Conservation (phyloP, 352 stramenopile genomes). For the Globisporangium parvum region DNA sequence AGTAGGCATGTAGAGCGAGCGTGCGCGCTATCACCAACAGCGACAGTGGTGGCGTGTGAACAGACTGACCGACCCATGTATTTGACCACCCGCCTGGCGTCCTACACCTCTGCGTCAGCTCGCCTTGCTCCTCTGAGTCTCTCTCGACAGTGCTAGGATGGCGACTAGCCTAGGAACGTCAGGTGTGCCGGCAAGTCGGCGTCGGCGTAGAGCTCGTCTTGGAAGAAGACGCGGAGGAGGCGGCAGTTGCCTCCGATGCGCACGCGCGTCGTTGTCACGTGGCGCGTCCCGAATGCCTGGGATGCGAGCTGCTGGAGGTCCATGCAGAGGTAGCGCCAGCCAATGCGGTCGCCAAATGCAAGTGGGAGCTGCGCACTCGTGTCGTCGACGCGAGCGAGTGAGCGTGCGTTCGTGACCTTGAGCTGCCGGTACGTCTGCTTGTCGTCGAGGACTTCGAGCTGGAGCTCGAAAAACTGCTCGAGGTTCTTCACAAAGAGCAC, state of each 20-base stretch:
- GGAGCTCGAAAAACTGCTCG: conserved; percentile 62
- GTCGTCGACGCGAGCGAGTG: conserved; percentile 51
- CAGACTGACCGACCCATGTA: too few relatives aligned
- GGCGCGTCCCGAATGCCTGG: conserved; percentile 63
- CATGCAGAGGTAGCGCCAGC: conserved; percentile 74
- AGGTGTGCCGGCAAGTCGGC: conserved; percentile 56
- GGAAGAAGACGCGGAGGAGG: conserved; percentile 72
- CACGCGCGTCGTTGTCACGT: conserved; percentile 67
- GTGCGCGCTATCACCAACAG: too few relatives aligned
- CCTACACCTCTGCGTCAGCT: too few relatives aligned
- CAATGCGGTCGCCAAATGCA: conserved; percentile 27
- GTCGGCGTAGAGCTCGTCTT: conserved; percentile 73
- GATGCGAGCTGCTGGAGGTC: conserved; percentile 64
- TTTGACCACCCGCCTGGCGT: too few relatives aligned
- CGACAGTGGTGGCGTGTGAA: too few relatives aligned
- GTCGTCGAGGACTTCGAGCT: conserved; percentile 66
- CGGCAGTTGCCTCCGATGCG: conserved; percentile 59
- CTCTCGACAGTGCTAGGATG: neutral
- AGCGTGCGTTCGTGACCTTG: conserved; percentile 62
- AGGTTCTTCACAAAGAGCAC: conserved; percentile 83
- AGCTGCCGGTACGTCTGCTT: conserved; percentile 59
- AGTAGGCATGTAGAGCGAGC: neutral
- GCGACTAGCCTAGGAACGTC: conserved; percentile 45
- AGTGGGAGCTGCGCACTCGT: conserved; percentile 55
- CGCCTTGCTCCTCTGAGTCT: too few relatives aligned